Percentiles rank a stretch among this genome's conserved stretches.
These are phyloP conservation scores for Reticulascus tulasneorum DNA, from an alignment of 2,329 filamentous ascomycete species.

Conservation along the genomic window DNA sequence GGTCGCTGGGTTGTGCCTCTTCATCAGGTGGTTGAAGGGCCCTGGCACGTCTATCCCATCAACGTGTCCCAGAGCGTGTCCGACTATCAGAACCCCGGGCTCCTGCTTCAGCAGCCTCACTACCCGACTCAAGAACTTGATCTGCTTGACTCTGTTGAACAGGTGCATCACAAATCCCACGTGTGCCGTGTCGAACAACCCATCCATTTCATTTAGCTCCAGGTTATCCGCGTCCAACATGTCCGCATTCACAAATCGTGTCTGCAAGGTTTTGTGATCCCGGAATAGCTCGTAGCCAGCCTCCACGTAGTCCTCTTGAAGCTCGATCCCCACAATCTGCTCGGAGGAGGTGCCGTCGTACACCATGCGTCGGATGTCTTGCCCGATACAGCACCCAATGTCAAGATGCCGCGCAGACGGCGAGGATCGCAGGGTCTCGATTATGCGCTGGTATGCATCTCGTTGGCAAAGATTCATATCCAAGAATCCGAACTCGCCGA, in stretches of 20 bases:
- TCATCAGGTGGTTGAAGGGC: not conserved
- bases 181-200: conserved; percentile 19
- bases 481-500: conserved; percentile 13
- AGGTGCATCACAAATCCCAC: conserved; percentile 21
- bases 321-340: conserved; percentile 18
- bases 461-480: conserved; percentile 9
- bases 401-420: conserved; percentile 18
- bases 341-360: conserved; percentile 18
- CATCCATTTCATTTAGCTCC: conserved; percentile 11
- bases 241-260: conserved; percentile 17
- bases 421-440: conserved; percentile 13
- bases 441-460: conserved; percentile 9
- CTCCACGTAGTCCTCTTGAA: conserved; percentile 16
- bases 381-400: conserved; percentile 24
- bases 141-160: conserved; percentile 18
- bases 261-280: conserved; percentile 17
- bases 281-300: conserved; percentile 23
- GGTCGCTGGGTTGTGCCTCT: conserved; percentile 11
- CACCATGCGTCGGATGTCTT: conserved; percentile 22
- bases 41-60: conserved; percentile 4
- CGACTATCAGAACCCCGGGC: conserved; percentile 11
- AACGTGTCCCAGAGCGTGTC: conserved; percentile 9
- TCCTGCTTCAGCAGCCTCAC: conserved; percentile 6
- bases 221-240: conserved; percentile 16
- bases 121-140: conserved; percentile 6